Conservation (phyloP, 305 asterid species). For the Solanum chacoense region DNA sequence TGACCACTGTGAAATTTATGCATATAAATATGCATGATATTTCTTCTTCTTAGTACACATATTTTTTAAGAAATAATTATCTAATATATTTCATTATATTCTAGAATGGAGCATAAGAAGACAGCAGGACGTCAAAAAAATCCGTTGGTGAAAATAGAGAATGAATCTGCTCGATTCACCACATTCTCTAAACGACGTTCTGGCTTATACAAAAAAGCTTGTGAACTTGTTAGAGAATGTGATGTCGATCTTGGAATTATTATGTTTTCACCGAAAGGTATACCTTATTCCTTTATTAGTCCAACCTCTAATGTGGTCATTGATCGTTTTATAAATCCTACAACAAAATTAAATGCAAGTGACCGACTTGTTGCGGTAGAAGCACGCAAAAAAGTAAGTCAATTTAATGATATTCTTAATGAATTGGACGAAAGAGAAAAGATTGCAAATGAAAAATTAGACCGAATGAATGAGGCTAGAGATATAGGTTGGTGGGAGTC, state of each 20-base stretch:
- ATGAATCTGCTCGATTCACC: not conserved
- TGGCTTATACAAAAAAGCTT: not conserved
- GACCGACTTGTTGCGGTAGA: not conserved
- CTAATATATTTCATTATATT: too few relatives aligned
- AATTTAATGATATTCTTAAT: not conserved
- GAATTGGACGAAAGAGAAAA: not conserved
- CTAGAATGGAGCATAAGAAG: not conserved
- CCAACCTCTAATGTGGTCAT: not conserved
- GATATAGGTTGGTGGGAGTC: not conserved
- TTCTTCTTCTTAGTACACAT: not conserved
- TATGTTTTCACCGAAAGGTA: not conserved
- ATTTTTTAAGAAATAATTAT: too few relatives aligned
- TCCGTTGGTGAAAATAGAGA: not conserved
- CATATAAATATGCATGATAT: not conserved
- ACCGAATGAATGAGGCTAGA: not conserved
- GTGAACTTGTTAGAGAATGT: not conserved
- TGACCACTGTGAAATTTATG: not conserved
- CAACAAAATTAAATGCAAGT: too few relatives aligned
- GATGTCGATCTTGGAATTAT: not conserved
- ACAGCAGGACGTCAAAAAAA: not conserved
- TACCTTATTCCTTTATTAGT: not conserved
- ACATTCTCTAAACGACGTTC: not conserved
- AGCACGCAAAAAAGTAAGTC: not conserved
- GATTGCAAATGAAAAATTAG: not conserved
- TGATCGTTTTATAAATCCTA: not conserved